Evolutionary conservation across 164 flowering plant genomes (phyloP), one percentile per base, ranked within the genome.

Genomic region (Macadamia integrifolia): DNA sequence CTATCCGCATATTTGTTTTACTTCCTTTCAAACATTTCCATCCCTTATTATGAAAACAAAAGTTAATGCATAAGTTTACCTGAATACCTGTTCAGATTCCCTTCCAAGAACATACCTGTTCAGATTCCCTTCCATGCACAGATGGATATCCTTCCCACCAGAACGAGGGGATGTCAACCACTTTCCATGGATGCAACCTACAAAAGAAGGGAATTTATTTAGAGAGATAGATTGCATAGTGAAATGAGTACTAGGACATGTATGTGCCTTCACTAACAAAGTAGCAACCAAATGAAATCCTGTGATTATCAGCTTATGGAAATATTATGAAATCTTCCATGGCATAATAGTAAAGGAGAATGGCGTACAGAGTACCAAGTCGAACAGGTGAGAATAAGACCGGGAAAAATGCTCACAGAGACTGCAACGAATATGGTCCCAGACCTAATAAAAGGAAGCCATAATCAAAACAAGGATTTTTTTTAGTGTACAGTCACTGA

Each of bases 321-420:
- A 43, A 32, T 44, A 62, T 12, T 28, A 31, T 9, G 3, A 48
- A 44, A 46, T 44, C n/a, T 28, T 46, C 28, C 7, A 5, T 44
- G 28, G 56, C 64, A 58, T 15, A 18, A 13, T 23, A 44, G 32
- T 46, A 29, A 28, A 56, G 35, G 30, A 55, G 48, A 35, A 32
- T 23, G 23, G 23, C 23, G 23, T 23, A 23, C 50, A 43, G 56
- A 57, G 10, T 91, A 94, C 98, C 98, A 94, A 62, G 68, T 84
- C 77, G 32, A 66, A 69, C 65, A 92, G 70, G 69, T 78, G 62
- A 35, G 72, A 58, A 31, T 92, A 83, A 58, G 85, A 76, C 82
- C 81, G 76, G 48, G 81, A 67, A 49, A 83, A 84, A 76, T 84
- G 78, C 62, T 77, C 84, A 71, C 97, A 88, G 43, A 94, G 88